Evolutionary conservation across 1,139 yeast species (phyloP), one percentile per base, ranked within the genome.

Genomic region (Blastobotrys arbuscula): DNA sequence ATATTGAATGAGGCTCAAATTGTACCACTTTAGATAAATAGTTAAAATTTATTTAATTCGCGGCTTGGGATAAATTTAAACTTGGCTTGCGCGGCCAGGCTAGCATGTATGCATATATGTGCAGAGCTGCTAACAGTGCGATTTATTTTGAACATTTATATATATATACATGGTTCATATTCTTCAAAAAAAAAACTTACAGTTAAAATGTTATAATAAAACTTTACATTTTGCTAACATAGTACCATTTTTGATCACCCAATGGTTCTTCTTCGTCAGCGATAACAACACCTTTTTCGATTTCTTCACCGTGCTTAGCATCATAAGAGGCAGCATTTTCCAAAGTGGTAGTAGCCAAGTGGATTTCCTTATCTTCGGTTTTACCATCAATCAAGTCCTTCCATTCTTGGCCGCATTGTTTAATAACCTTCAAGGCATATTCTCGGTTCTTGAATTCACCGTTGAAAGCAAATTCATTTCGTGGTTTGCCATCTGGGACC

Each of bases 401-500:
- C 96, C 96, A 87, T 50, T 90, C 83, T 51, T 75, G 77, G 61
- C 77, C 71, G 62, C 90, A 83, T 64, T 84, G 89, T 57, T 76
- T 70, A 55, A 88, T 77, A 51, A 85, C 76, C 53, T 79, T 81
- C 59, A 86, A 74, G 47, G 96, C 88, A 60, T 84, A 85, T 57
- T 76, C 71, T 67, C 76, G 84, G 74, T 78, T 77, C 69, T 82
- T 82, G 70, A 84, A 87, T 64, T 81, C 82, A 55, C 90, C 96
- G 51, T 83, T 75, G 75, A 85, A 85, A 13, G 96, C 96, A 68
- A 88, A 87, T 66, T 78, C 78, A 70, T 88, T 88, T 66, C 77
- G 82, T 55, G 95, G 92, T 74, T 88, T 88, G 48, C 95, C 95
- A 64, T 87, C 96, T 37, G 96, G 94, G 53, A 84, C 75, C 71